Evolutionary conservation across 257 asterid species (phyloP), one percentile per base, ranked within the genome.

Genomic region (Misopates orontium): DNA sequence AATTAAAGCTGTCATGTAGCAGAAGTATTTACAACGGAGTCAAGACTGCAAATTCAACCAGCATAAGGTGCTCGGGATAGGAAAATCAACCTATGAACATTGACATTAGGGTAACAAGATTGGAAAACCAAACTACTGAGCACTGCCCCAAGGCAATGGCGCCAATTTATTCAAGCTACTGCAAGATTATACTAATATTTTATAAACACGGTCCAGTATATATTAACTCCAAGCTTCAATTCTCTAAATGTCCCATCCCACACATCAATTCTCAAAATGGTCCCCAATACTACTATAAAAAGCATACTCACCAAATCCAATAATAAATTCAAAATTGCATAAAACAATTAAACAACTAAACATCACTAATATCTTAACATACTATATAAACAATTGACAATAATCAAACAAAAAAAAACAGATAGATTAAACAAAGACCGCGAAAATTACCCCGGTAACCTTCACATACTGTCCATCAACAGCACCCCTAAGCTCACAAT

Each of bases 381-480:
- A 28, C 36, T 28, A 7, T 28, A n/a, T 7, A 28, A 28, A 28
- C 36, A 28, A 3, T 28, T 28, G 36, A 28, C 36, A 28, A 2
- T 41, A 19, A 23, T 10, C 51, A 16, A 72, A 22, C 16, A 20
- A 28, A 56, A 31, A 45, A 56, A 12, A 58, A 23, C 8, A 4
- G 1, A 28, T 44, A 52, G 1, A 2, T 10, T 20, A 60, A 49
- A 56, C 14, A 24, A 69, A 52, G 56, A 1, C 24, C 22, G 47
- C 14, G 36, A 73, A 74, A 69, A 62, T 94, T 90, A 94, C 99
- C 96, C 99, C 99, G 19, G 99, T 90, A 77, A 90, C 95, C 89
- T 94, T 94, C 73, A 94, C 96, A 80, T 65, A 84, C 85, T 94
- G 96, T 32, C 98, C 99, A 78, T 90, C 95, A 42, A 79, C 70